Evolutionary conservation across 768 basidiomycete species (phyloP).

Genomic region (Termitomyces sp.): DNA sequence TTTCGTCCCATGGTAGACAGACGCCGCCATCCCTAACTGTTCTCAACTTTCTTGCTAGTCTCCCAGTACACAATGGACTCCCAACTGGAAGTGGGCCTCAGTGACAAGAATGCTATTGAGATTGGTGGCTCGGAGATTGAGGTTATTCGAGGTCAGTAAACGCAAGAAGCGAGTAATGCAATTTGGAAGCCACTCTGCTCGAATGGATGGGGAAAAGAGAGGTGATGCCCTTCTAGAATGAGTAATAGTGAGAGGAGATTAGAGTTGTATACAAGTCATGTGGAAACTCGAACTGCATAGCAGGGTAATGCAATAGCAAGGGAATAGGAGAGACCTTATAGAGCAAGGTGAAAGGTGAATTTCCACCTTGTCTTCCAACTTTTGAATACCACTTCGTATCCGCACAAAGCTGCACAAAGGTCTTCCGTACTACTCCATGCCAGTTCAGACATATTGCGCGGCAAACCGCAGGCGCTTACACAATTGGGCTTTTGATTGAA

Average conservation of each 20-base stretch:
- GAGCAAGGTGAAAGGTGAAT: no score
- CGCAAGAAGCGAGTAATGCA: slow-evolving; percentile 96
- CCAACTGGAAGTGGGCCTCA: slow-evolving; percentile 66
- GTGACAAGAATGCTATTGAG: slow-evolving; percentile 89
- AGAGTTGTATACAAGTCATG: no score
- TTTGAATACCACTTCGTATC: neutral
- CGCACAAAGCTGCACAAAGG: neutral
- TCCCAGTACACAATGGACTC: slow-evolving; percentile 83
- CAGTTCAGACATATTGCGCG: no score
- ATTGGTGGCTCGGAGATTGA: slow-evolving; percentile 65
- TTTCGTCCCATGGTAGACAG: slow-evolving; percentile 91
- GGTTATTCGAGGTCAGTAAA: slow-evolving; percentile 66
- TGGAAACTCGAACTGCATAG: no score
- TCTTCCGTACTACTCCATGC: no score
- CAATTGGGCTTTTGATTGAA: neutral
- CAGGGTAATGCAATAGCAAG: no score
- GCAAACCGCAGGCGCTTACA: no score
- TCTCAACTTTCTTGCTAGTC: slow-evolving; percentile 68
- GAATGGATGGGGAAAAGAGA: slow-evolving; percentile 68
- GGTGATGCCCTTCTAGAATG: slow-evolving; percentile 44
- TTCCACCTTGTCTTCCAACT: no score
- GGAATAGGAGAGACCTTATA: no score
- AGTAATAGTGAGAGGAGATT: no score
- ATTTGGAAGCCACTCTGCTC: slow-evolving; percentile 86
- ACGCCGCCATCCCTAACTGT: slow-evolving; percentile 85